Evolutionary conservation across 768 basidiomycete species (phyloP).

Genomic region (Hygrophorus russula): DNA sequence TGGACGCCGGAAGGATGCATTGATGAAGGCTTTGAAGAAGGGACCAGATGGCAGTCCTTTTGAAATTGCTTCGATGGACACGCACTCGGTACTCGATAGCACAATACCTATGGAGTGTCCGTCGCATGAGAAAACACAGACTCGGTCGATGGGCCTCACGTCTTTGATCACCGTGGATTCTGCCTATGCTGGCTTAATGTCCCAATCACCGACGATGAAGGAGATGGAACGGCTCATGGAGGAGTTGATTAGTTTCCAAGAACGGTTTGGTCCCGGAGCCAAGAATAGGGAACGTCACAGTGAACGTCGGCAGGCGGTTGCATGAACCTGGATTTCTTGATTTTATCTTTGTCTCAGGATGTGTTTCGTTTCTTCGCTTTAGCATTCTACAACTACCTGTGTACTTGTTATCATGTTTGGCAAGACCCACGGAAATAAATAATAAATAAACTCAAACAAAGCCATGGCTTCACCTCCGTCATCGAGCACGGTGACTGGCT

Average conservation of each 20-base stretch:
- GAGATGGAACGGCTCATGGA: slow-evolving; percentile 89
- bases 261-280: slow-evolving; percentile 58
- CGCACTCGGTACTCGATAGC: neutral
- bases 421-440: no score
- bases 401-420: no score
- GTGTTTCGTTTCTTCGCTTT: neutral
- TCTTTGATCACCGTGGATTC: neutral
- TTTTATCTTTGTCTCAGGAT: no score
- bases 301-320: slow-evolving; percentile 31
- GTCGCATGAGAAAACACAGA: neutral
- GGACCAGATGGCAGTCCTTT: slow-evolving; percentile 4
- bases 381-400: no score
- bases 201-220: slow-evolving; percentile 43
- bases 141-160: neutral
- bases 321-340: neutral
- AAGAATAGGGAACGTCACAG: slow-evolving; percentile 33
- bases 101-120: neutral
- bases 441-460: neutral
- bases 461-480: neutral
- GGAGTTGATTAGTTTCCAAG: slow-evolving; percentile 82
- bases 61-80: neutral
- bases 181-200: neutral
- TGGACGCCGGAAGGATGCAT: slow-evolving; percentile 52
- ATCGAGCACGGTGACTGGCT: neutral
- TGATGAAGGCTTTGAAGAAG: slow-evolving; percentile 43